Evolutionary conservation across 768 basidiomycete species (phyloP).

Genomic region (Boletus patriciae): DNA sequence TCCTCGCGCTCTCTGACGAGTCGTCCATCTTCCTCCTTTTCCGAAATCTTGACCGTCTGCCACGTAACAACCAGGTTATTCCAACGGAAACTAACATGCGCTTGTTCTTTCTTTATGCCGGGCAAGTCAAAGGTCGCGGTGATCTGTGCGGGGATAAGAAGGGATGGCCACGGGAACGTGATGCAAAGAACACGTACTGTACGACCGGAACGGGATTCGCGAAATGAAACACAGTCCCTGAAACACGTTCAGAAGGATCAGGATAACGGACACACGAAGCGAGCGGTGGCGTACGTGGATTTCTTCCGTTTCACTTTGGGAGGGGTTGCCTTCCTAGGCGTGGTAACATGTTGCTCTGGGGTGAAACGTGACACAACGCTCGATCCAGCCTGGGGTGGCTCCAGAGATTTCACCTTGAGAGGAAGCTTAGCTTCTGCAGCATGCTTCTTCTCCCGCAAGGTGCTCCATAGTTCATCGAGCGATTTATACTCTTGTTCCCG

Average conservation of each 20-base stretch:
- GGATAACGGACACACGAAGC: conserved; percentile 6
- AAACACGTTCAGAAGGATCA: conserved; percentile 19
- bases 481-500: conserved; percentile 30
- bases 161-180: conserved; percentile 15
- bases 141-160: conserved; percentile 40
- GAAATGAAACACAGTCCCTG: conserved; percentile 58
- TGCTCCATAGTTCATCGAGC: conserved; percentile 64
- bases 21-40: conserved; percentile 60
- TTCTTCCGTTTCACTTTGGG: conserved; percentile 56
- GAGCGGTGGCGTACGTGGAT: conserved; percentile 55
- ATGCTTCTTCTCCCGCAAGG: conserved; percentile 64
- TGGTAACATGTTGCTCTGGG: conserved; percentile 25
- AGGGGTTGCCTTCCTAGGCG: conserved; percentile 30
- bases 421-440: conserved; percentile 65
- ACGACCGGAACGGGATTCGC: conserved; percentile 69
- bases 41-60: conserved; percentile 57
- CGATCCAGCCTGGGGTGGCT: conserved; percentile 31
- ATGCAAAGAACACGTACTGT: conserved; percentile 36
- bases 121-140: conserved; percentile 71
- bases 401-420: conserved; percentile 70
- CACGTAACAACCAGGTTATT: conserved; percentile 64
- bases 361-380: conserved; percentile 24
- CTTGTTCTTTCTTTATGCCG: conserved; percentile 68
- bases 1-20: conserved; percentile 64
- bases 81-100: conserved; percentile 72